Base-by-base conservation (phyloP, 2,329 filamentous ascomycete genomes). In the Monilinia fructicola region DNA sequence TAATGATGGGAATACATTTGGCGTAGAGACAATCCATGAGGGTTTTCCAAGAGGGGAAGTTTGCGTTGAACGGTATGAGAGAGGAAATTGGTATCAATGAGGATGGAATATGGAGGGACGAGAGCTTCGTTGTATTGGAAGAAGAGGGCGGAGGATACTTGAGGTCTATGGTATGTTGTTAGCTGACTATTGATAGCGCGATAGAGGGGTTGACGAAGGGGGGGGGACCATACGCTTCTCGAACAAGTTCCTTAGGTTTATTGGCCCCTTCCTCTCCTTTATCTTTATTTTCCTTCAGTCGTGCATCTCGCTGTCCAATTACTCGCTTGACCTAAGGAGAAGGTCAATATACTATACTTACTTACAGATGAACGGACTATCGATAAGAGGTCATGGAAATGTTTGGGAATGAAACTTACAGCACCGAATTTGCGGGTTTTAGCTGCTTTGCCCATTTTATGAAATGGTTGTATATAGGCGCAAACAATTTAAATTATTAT, bases 1-100 rank as follows among this genome's bases (percentile, higher is more conserved):
- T 97, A 71, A 98, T 93, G 71, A 95, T 90, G 23, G 93, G 92
- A 28, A 88, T 92, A 77, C 91, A 95, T 74, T 96, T 96, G 23
- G 94, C 94, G 77, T 93, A 96, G 5, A 99, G 84, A 64, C 91
- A 90, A 78, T 97, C 93, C 92, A 97, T 97, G 82, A 97, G 91
- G 3, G 90, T 88, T 68, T 68, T 94, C 89, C 26, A 96, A 84
- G 16, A 98, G 81, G 44, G 93, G 92, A 26, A 98, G 86, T 80
- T 99, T 98, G 72, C 90, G 87, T 78, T 93, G 91, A 2, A 98
- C 91, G 0, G 93, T 95, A 78, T 97, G 93, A 50, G 88, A 92
- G 70, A 97, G 84, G 76, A 97, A 97, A 77, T 96, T 96, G 77
- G 92, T 73, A 78, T 96, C 92, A 75, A 95, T 85, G 12, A 96